Evolutionary conservation across 805 yeast genomes (phyloP).

Genomic region (Cyberlindnera bimundalis): DNA sequence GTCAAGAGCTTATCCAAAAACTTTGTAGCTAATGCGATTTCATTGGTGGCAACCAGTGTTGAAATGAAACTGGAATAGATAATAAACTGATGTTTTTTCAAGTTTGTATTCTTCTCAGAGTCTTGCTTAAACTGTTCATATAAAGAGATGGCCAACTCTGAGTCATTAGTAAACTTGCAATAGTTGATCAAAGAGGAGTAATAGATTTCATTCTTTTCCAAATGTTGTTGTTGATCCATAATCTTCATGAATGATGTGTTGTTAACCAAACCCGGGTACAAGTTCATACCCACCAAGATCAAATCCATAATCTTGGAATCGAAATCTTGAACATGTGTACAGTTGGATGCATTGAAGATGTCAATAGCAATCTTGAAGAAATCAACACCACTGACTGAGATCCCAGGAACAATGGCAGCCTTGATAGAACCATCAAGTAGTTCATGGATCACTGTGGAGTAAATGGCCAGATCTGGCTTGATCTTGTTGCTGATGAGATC

Average conservation of each 20-base stretch:
- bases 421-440: constrained; percentile 47
- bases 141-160: constrained; percentile 34
- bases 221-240: constrained; percentile 27
- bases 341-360: constrained; percentile 39
- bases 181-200: constrained; percentile 39
- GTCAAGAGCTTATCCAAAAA: constrained; percentile 53
- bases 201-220: constrained; percentile 31
- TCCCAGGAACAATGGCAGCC: constrained; percentile 36
- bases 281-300: constrained; percentile 42
- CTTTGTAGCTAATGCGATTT: constrained; percentile 47
- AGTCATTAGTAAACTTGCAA: constrained; percentile 37
- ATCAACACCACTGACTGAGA: constrained; percentile 39
- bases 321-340: constrained; percentile 41
- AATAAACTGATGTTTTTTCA: constrained; percentile 38
- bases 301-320: constrained; percentile 42
- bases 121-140: constrained; percentile 37
- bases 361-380: constrained; percentile 50
- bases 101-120: constrained; percentile 10
- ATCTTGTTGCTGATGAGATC: constrained; percentile 52
- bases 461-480: constrained; percentile 57
- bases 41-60: constrained; percentile 48
- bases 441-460: constrained; percentile 46
- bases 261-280: constrained; percentile 36
- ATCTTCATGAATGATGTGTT: constrained; percentile 31
- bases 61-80: constrained; percentile 52